These are phyloP conservation scores for Ustilago curta DNA, from an alignment of 1,284 basidiomycete species.

Conservation along the genomic window DNA sequence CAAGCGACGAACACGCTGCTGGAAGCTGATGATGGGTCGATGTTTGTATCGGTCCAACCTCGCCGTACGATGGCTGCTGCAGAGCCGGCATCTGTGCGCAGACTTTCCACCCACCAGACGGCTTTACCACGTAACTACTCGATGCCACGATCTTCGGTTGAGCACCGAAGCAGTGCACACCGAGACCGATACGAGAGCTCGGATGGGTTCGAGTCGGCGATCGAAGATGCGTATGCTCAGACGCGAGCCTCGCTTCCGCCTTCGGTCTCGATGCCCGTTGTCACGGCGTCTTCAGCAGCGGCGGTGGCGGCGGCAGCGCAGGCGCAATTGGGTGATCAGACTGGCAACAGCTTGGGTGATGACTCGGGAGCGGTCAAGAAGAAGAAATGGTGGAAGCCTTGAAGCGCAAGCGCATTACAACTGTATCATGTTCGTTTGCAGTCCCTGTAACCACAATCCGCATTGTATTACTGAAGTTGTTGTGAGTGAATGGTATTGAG, in stretches of 20 bases:
- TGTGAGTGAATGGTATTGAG: not conserved
- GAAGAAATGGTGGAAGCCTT: constrained; percentile 43
- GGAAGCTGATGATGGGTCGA: constrained; percentile 37
- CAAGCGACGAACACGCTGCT: constrained; percentile 18
- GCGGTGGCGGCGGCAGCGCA: not conserved
- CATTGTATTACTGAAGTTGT: not conserved
- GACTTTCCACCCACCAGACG: constrained; percentile 18
- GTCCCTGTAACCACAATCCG: not conserved
- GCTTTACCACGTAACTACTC: constrained; percentile 31
- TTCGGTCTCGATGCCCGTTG: constrained; percentile 24
- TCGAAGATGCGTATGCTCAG: constrained; percentile 36
- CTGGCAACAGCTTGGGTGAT: not conserved
- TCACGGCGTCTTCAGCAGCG: constrained; percentile 7
- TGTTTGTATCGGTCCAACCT: constrained; percentile 26
- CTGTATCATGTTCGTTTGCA: not conserved
- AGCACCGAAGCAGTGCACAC: not conserved
- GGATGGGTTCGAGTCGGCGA: constrained; percentile 21
- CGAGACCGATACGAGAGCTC: constrained; percentile 19
- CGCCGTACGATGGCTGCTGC: not conserved
- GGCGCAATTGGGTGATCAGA: not conserved
- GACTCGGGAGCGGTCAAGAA: constrained; percentile 24
- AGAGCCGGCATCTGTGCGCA: constrained; percentile 6
- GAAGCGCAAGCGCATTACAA: not conserved
- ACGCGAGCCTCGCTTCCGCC: constrained; percentile 28
- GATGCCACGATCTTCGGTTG: constrained; percentile 17